These are phyloP conservation scores for Umbilicus rupestris DNA, from an alignment of 164 flowering plant species.

Conservation along the genomic window DNA sequence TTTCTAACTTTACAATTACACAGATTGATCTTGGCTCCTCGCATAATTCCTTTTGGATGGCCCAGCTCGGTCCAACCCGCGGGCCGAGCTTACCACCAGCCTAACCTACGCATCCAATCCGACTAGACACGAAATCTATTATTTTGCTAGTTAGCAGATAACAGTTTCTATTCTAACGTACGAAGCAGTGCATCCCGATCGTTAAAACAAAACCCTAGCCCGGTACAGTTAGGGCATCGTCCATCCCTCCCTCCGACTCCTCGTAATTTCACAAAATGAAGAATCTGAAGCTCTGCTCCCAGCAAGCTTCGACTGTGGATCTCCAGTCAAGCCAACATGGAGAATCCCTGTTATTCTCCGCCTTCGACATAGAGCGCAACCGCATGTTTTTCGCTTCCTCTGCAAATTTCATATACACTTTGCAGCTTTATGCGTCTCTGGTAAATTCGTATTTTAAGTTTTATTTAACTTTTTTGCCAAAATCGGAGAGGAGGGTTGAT, in stretches of 20 bases:
- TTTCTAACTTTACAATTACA: too few species aligned
- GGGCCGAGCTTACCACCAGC: too few species aligned
- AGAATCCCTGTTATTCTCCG: slow-evolving; percentile 44
- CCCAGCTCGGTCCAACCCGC: too few species aligned
- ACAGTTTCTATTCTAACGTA: too few species aligned
- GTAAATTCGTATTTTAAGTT: slow-evolving; percentile 20
- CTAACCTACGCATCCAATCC: too few species aligned
- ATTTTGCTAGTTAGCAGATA: too few species aligned
- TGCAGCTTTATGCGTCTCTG: slow-evolving; percentile 47
- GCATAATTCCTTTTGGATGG: too few species aligned
- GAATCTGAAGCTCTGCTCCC: slow-evolving; percentile 62
- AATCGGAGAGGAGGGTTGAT: neutral
- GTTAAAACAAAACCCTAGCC: neutral
- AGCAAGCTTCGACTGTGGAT: slow-evolving; percentile 29
- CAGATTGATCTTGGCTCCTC: too few species aligned
- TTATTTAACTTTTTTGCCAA: neutral
- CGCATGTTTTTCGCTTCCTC: slow-evolving; percentile 86
- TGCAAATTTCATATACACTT: slow-evolving; percentile 43
- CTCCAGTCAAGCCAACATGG: slow-evolving; percentile 34
- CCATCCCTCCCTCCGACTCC: neutral
- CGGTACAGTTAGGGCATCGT: neutral
- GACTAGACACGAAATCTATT: too few species aligned
- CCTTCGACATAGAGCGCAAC: slow-evolving; percentile 70
- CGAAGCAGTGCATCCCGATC: too few species aligned
- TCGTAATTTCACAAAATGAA: slow-evolving; percentile 34